Evolutionary conservation across 2,329 filamentous ascomycete genomes (phyloP).

Genomic region (Ustulina deusta): DNA sequence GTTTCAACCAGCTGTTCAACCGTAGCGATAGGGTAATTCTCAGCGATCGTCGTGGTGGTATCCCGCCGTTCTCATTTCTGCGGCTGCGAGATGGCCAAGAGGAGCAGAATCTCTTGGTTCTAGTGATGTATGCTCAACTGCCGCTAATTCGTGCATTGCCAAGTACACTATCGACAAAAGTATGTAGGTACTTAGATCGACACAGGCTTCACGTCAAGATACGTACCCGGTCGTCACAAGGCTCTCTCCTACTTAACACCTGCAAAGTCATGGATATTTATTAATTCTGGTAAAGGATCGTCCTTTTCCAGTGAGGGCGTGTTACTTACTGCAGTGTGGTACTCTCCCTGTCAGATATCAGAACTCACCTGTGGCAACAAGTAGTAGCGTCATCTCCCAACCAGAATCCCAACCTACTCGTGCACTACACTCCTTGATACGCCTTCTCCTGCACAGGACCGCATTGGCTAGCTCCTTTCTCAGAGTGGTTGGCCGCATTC

Average conservation of each 20-base stretch:
- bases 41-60: conserved; percentile 39
- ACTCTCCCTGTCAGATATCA: conserved; percentile 28
- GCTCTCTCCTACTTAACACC: background rate
- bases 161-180: conserved; percentile 14
- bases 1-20: conserved; percentile 31
- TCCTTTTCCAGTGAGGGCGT: conserved; percentile 12
- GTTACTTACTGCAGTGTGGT: background rate
- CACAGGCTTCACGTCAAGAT: background rate
- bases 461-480: conserved; percentile 23
- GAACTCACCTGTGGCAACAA: conserved; percentile 20
- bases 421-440: conserved; percentile 21
- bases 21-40: conserved; percentile 39
- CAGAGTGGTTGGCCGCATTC: conserved; percentile 35
- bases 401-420: conserved; percentile 4
- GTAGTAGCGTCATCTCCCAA: conserved; percentile 13
- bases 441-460: conserved; percentile 10
- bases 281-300: conserved; percentile 17
- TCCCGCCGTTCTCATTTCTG: conserved; percentile 23
- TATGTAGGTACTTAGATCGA: conserved; percentile 6
- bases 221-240: conserved; percentile 12
- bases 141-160: conserved; percentile 28
- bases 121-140: conserved; percentile 12
- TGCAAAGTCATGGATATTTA: background rate
- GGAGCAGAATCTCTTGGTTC: conserved; percentile 25
- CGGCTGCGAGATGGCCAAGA: conserved; percentile 26